A percentile compares a stretch with the other conserved stretches of the same genome.
Conservation (phyloP, 768 basidiomycete genomes). For the Clathrus columnatus region DNA sequence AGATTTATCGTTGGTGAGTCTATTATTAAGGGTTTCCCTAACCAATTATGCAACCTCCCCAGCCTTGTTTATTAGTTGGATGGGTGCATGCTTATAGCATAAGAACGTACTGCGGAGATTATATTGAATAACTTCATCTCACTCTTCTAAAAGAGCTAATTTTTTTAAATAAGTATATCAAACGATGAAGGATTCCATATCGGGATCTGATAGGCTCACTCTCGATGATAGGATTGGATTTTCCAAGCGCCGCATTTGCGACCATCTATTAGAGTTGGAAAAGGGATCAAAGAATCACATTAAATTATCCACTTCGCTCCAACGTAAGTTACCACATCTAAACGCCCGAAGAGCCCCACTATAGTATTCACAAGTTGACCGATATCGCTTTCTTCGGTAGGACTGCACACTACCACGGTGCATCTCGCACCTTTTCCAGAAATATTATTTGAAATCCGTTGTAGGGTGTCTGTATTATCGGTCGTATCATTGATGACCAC, state of each 20-base stretch:
- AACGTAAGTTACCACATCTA: conserved; percentile 27
- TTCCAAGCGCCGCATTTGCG: conserved; percentile 20
- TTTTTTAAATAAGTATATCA: background rate
- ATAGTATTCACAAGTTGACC: conserved; percentile 19
- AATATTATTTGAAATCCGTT: conserved; percentile 23
- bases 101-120: conserved; percentile 34
- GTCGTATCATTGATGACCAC: conserved; percentile 22
- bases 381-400: conserved; percentile 23
- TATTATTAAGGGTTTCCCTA: background rate
- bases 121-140: conserved; percentile 26
- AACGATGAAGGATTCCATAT: background rate
- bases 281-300: background rate
- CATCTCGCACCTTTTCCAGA: conserved; percentile 16
- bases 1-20: background rate
- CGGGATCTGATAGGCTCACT: background rate
- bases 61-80: conserved; percentile 37
- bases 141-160: conserved; percentile 25
- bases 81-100: conserved; percentile 36
- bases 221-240: background rate
- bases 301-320: too few species aligned
- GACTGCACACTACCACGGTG: conserved; percentile 20
- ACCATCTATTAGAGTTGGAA: conserved; percentile 11
- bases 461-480: conserved; percentile 11
- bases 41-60: conserved; percentile 35
- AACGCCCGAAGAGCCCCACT: conserved; percentile 19